Evolutionary conservation across 1,284 basidiomycete species (phyloP), one percentile per base, ranked within the genome.

Genomic region (Ceratobasidium theobromae): DNA sequence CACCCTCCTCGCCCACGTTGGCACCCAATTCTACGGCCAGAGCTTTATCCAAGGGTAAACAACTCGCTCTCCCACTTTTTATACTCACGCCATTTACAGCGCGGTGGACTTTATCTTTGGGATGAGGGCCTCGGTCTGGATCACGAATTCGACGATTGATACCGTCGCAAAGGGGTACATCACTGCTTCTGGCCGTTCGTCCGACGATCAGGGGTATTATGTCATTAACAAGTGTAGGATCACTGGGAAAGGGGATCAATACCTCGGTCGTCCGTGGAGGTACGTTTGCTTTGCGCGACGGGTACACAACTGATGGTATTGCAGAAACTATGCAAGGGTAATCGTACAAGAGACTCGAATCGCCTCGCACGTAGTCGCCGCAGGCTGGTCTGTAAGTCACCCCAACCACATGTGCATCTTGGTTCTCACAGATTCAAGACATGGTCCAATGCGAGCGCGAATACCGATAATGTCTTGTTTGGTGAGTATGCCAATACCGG

Each of bases 401-500:
- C n/a, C n/a, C n/a, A n/a, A n/a, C n/a, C n/a, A n/a, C n/a, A n/a
- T n/a, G n/a, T n/a, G 14, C 12, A 40, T 51, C 46, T 5, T n/a
- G n/a, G n/a, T n/a, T n/a, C n/a, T n/a, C n/a, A n/a, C n/a, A n/a
- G n/a, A n/a, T n/a, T n/a, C n/a, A n/a, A 62, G 58, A 48, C 51
- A 52, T 71, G 70, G 70, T 66, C 48, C 33, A 54, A 35, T 30
- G 62, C 68, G 45, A 57, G 35, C 27, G 53, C 66, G 12, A 58
- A 64, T 16, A 71, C 69, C 14, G 70, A 71, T 27, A 66, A 71
- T 32, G 66, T 71, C 30, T 41, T 66, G 4, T 70, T 71, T 49
- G 70, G 69, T 25, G 70, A 71, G 51, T 68, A 69, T 49, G 66
- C 67, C 53, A 69, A 70, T 66, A 58, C 69, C 11, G 69, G 69